These are phyloP conservation scores for Protostelium mycophagum DNA, from an alignment of 78 protist species.

Conservation along the genomic window DNA sequence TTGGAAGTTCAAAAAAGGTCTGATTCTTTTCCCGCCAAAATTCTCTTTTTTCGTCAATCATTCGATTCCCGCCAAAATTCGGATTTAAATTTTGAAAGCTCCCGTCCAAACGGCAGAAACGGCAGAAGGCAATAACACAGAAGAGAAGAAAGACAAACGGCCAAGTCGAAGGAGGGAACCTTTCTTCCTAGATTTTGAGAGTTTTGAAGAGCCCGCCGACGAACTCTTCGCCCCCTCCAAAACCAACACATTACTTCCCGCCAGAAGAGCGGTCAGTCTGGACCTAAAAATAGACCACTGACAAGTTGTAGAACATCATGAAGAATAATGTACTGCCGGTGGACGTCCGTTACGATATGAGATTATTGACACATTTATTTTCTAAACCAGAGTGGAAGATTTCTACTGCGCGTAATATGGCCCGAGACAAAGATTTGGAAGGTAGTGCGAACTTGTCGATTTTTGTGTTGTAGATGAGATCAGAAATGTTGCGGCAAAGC, in stretches of 20 bases:
- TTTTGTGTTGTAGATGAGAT: too few relatives aligned
- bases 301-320: background rate
- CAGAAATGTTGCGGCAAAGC: background rate
- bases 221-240: background rate
- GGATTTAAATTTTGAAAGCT: too few relatives aligned
- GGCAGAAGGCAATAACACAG: too few relatives aligned
- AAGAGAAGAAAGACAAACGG: background rate
- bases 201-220: background rate
- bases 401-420: background rate
- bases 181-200: background rate
- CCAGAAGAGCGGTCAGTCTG: background rate
- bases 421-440: too few relatives aligned
- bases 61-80: too few relatives aligned
- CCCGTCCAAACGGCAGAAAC: too few relatives aligned
- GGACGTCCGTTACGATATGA: background rate
- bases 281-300: background rate
- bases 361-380: background rate
- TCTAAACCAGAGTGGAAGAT: background rate
- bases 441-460: too few relatives aligned
- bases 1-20: constrained; percentile 55
- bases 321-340: background rate
- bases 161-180: background rate
- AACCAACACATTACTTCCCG: background rate
- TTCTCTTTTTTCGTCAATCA: too few relatives aligned
- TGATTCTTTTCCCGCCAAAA: too few relatives aligned